Percentiles rank a stretch among this genome's conserved stretches.
These are phyloP conservation scores for Gnetum montanum DNA, from an alignment of 75 land plant species.

Conservation along the genomic window DNA sequence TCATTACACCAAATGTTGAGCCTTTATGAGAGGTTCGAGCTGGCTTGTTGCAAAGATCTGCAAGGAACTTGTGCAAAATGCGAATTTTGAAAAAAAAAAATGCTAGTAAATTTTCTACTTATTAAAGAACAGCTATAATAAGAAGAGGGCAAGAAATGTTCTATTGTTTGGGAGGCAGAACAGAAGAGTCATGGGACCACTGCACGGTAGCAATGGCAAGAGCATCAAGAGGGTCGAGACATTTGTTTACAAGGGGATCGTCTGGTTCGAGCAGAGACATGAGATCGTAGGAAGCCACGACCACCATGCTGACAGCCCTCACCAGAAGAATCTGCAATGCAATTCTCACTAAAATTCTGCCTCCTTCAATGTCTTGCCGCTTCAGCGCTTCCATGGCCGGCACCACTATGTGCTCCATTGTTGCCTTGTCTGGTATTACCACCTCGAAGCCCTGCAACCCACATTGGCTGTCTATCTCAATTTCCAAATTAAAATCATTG, in stretches of 20 bases:
- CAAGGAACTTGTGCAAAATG: too few species aligned
- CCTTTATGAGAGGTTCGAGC: too few species aligned
- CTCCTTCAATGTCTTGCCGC: conserved; percentile 58
- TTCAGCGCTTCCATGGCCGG: conserved; percentile 47
- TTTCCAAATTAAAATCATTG: not conserved
- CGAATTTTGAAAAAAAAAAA: too few species aligned
- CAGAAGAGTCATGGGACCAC: conserved; percentile 41
- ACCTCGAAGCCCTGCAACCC: conserved; percentile 63
- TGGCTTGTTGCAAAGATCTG: too few species aligned
- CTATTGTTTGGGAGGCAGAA: too few species aligned
- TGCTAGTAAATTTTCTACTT: too few species aligned
- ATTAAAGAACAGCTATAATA: too few species aligned
- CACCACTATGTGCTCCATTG: conserved; percentile 54
- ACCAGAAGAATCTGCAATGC: conserved; percentile 57
- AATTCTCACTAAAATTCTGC: conserved; percentile 45
- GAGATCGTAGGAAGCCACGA: conserved; percentile 50
- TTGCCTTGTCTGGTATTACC: conserved; percentile 57
- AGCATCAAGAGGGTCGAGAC: conserved; percentile 48
- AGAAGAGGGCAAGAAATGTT: too few species aligned
- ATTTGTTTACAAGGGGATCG: conserved; percentile 56
- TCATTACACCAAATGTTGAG: too few species aligned
- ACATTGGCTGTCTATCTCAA: not conserved
- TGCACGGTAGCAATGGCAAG: conserved; percentile 35
- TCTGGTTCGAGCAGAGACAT: conserved; percentile 31
- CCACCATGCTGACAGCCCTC: conserved; percentile 46